Percentiles rank a stretch among this genome's conserved stretches.
These are phyloP conservation scores for Solanum tacnaense DNA, from an alignment of 257 asterid species.

Conservation along the genomic window DNA sequence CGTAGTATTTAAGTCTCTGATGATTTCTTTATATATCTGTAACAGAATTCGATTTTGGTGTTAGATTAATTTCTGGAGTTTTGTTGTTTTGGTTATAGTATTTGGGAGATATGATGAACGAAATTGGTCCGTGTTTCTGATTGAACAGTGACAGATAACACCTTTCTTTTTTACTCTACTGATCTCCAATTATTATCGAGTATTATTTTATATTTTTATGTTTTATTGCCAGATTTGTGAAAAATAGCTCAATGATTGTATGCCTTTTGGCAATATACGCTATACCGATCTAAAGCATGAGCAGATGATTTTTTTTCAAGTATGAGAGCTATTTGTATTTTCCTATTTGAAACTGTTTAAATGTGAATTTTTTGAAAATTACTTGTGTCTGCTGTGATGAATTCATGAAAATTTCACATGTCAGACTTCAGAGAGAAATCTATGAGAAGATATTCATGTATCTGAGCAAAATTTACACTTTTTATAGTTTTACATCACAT, in stretches of 20 bases:
- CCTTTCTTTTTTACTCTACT: constrained; percentile 22
- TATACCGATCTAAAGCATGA: constrained; percentile 20
- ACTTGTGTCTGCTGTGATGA: no score
- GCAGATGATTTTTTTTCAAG: background rate
- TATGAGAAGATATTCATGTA: no score
- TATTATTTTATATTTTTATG: background rate
- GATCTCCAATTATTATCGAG: constrained; percentile 14
- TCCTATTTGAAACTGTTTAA: background rate
- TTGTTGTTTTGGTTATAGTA: background rate
- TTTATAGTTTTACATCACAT: no score
- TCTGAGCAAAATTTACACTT: no score
- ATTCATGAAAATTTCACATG: no score
- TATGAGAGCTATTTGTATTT: background rate
- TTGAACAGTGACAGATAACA: constrained; percentile 28
- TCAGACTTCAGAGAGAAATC: no score
- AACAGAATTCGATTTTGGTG: background rate
- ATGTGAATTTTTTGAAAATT: background rate
- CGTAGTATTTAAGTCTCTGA: constrained; percentile 56
- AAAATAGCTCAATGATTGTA: constrained; percentile 19
- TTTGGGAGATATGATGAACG: constrained; percentile 34
- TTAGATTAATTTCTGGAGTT: background rate
- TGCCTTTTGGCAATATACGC: constrained; percentile 39
- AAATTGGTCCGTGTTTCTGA: constrained; percentile 58
- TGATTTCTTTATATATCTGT: constrained; percentile 12
- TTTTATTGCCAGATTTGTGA: background rate